Base-by-base conservation (phyloP, 1,284 basidiomycete species). In the Mycena sp. region DNA sequence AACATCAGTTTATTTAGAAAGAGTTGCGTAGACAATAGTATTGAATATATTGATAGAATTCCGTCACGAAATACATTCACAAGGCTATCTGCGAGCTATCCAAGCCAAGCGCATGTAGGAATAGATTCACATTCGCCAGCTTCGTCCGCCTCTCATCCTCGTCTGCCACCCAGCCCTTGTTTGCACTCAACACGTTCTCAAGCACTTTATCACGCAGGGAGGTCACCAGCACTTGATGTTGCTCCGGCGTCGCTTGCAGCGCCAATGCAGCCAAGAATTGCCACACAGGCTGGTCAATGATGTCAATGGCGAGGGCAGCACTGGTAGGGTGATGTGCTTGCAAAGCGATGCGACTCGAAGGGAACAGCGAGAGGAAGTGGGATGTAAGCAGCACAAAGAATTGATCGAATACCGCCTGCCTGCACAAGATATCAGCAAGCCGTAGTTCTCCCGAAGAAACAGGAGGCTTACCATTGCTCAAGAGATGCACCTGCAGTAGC, bases 171-270 rank as follows among this genome's bases (percentile, higher is more conserved):
- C 87, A 90, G 21, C 91, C 91, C 71, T 91, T 90, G 72, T 88
- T 91, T 19, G 90, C 93, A 46, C 85, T 88, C 61, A 89, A 77
- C 26, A 97, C 91, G 69, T 93, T 94, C 70, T 95, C 93, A 40
- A 97, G 83, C 19, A 98, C 92, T 78, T 98, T 97, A 71, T 98
- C 97, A 62, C 96, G 89, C 46, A 99, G 81, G 46, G 90, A 86
- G 40, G 89, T 88, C 21, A 99, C 96, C 41, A 99, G 85, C 53
- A 89, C 81, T 67, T 94, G 91, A 74, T 99, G 95, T 73, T 94
- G 91, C 70, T 95, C 91, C 54, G 88, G 83, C 48, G 87, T 87
- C 12, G 94, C 91, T 68, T 95, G 94, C 51, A 98, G 84, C 3
- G 96, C 96, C 51, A 99, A 81, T 3, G 93, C 88, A 11, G 94